phyloP scores from a whole-genome alignment of 2,329 filamentous ascomycete species.

The Colletotrichum neosansevieriae region DNA sequence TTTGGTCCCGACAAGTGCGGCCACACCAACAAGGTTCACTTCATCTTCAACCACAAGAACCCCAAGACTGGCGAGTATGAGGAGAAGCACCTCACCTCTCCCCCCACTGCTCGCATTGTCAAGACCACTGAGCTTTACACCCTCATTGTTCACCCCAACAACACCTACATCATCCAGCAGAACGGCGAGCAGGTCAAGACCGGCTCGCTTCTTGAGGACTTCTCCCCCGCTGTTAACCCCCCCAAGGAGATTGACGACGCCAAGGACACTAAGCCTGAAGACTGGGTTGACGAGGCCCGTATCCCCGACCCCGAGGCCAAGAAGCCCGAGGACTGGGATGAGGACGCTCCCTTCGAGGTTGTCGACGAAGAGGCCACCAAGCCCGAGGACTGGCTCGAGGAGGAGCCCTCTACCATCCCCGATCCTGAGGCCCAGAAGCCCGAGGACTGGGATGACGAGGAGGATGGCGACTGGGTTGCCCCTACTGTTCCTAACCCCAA shows the following conservation, averaged over 20 bases:
- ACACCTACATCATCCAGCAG: conserved; percentile 92
- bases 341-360: conserved; percentile 97
- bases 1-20: conserved; percentile 99
- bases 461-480: conserved; percentile 96
- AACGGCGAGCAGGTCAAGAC: conserved; percentile 90
- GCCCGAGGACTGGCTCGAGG: conserved; percentile 96
- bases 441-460: conserved; percentile 99
- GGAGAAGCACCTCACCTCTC: conserved; percentile 95
- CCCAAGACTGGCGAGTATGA: conserved; percentile 99
- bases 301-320: conserved; percentile 92
- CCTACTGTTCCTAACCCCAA: conserved; percentile 95
- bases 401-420: conserved; percentile 83
- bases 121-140: conserved; percentile 98
- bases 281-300: conserved; percentile 94
- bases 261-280: conserved; percentile 92
- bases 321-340: conserved; percentile 99
- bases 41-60: conserved; percentile 99
- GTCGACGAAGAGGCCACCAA: conserved; percentile 91
- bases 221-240: conserved; percentile 93
- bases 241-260: conserved; percentile 93
- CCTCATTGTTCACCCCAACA: conserved; percentile 94
- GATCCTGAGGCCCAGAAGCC: conserved; percentile 98
- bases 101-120: conserved; percentile 87
- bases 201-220: conserved; percentile 94
- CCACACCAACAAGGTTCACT: conserved; percentile 97